phyloP scores from a whole-genome alignment of 768 basidiomycete genomes.

The Suillus sp. region DNA sequence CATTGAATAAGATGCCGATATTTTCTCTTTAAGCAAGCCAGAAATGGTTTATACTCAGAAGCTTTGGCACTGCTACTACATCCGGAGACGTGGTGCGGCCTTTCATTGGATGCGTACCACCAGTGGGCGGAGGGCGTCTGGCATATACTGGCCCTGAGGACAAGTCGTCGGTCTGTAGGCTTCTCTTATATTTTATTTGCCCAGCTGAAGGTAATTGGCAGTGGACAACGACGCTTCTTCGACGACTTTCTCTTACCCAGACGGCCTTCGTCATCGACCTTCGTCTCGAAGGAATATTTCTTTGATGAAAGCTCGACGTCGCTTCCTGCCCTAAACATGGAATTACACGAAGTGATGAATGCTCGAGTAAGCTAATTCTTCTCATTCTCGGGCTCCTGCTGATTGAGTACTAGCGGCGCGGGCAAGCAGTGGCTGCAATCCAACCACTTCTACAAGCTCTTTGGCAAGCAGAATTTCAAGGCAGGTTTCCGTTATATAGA shows the following conservation, averaged over 20 bases:
- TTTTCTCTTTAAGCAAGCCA: conserved; percentile 51
- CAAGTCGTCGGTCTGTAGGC: conserved; percentile 63
- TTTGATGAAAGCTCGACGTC: conserved; percentile 40
- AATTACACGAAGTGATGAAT: conserved; percentile 45
- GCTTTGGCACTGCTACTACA: conserved; percentile 65
- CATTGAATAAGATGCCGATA: neutral
- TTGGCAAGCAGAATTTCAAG: conserved; percentile 82
- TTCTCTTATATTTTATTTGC: conserved; percentile 6
- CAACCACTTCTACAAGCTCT: conserved; percentile 70
- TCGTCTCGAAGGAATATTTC: conserved; percentile 58
- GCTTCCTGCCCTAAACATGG: conserved; percentile 42
- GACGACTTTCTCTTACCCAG: conserved; percentile 65
- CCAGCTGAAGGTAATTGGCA: conserved; percentile 30
- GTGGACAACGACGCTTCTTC: conserved; percentile 67
- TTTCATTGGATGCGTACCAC: conserved; percentile 65
- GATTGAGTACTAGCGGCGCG: conserved; percentile 49
- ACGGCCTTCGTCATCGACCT: conserved; percentile 53
- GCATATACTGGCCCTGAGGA: conserved; percentile 70
- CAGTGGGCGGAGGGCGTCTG: conserved; percentile 78
- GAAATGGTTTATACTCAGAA: conserved; percentile 67
- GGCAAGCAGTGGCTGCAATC: conserved; percentile 62
- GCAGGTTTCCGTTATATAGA: conserved; percentile 66
- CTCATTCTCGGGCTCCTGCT: conserved; percentile 18
- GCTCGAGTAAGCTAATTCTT: conserved; percentile 37
- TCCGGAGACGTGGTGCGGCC: conserved; percentile 67